These are phyloP conservation scores for Fusarium concolor DNA, from an alignment of 2,329 filamentous ascomycete genomes.

Conservation along the genomic window DNA sequence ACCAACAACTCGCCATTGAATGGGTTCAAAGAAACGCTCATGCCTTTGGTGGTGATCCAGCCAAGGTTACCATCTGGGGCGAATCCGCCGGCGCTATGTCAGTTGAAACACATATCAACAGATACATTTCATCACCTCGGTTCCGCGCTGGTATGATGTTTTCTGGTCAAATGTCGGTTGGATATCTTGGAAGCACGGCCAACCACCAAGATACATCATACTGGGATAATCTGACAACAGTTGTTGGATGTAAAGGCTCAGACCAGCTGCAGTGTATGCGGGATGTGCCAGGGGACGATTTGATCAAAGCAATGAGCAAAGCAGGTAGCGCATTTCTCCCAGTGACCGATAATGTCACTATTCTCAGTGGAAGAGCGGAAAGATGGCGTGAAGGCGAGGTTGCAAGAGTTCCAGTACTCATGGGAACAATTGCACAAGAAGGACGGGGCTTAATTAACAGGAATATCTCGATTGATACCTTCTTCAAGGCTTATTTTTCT, in stretches of 20 bases:
- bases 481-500: constrained; percentile 33
- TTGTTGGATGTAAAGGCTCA: constrained; percentile 30
- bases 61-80: constrained; percentile 46
- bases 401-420: constrained; percentile 41
- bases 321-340: constrained; percentile 21
- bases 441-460: constrained; percentile 40
- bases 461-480: constrained; percentile 35
- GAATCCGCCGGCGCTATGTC: constrained; percentile 50
- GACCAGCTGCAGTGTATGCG: constrained; percentile 40
- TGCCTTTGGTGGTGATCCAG: constrained; percentile 45
- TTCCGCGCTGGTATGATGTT: constrained; percentile 47
- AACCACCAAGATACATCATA: neutral
- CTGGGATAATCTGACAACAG: constrained; percentile 34
- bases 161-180: constrained; percentile 48
- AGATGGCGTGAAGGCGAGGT: constrained; percentile 38
- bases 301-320: constrained; percentile 31
- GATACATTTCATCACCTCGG: constrained; percentile 27
- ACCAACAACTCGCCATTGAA: constrained; percentile 45
- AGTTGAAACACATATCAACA: constrained; percentile 44
- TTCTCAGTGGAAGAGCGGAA: constrained; percentile 24
- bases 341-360: constrained; percentile 34
- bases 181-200: constrained; percentile 23
- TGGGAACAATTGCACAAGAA: constrained; percentile 44
- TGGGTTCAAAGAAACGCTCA: constrained; percentile 45
- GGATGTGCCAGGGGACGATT: constrained; percentile 16